A percentile compares a stretch with the other conserved stretches of the same genome.
Evolutionary conservation across 2,329 filamentous ascomycete genomes (phyloP).

Genomic region (Ophiostoma perfectum): DNA sequence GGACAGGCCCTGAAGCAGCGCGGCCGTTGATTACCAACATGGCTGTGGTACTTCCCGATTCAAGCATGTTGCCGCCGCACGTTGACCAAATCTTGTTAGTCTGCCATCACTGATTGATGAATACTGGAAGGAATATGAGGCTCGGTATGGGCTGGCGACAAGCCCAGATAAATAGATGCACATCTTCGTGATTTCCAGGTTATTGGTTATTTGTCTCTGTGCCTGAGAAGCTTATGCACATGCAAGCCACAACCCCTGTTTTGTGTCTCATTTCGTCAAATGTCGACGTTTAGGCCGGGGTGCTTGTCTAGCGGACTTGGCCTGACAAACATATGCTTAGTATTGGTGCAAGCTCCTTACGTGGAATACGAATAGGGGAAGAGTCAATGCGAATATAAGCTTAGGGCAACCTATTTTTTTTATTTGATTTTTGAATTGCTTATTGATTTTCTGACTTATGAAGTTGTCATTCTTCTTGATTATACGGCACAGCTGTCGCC

Average conservation of each 20-base stretch:
- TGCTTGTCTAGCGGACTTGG: neutral
- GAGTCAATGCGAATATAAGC: neutral
- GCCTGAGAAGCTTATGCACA: constrained; percentile 2
- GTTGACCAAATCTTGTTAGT: too few relatives aligned
- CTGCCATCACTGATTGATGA: too few relatives aligned
- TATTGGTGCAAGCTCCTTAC: neutral
- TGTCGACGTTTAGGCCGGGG: neutral
- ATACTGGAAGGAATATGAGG: too few relatives aligned
- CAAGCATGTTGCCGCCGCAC: too few relatives aligned
- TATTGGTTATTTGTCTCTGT: neutral
- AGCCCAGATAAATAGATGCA: neutral
- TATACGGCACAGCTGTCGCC: neutral
- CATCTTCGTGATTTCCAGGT: neutral
- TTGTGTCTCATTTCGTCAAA: neutral
- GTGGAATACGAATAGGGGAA: neutral
- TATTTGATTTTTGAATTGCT: neutral
- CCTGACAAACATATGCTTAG: neutral
- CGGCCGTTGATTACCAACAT: too few relatives aligned
- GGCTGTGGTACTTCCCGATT: too few relatives aligned
- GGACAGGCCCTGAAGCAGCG: too few relatives aligned
- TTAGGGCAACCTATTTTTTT: too few relatives aligned
- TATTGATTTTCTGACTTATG: neutral
- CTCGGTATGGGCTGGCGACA: neutral
- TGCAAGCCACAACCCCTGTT: constrained; percentile 6
- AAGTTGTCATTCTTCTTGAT: neutral